Evolutionary conservation across 208 protist genomes (phyloP).

Genomic region (Angomonas deanei): DNA sequence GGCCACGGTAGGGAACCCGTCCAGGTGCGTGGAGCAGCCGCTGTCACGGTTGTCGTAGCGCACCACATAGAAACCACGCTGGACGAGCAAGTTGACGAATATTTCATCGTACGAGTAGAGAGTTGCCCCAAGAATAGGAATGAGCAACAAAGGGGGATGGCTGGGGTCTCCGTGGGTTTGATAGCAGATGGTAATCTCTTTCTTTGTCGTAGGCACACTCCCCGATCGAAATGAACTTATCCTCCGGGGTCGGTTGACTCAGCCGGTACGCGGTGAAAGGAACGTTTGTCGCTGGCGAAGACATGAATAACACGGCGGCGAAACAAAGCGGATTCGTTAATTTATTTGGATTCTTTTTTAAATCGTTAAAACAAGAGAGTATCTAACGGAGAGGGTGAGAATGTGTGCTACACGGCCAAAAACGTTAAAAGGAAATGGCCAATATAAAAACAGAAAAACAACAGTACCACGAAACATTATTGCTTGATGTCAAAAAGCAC

Average conservation of each 20-base stretch:
- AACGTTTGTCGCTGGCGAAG: neutral
- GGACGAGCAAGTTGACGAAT: slow-evolving; percentile 29
- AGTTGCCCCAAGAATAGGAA: slow-evolving; percentile 32
- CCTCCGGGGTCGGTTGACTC: slow-evolving; percentile 25
- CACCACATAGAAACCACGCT: slow-evolving; percentile 49
- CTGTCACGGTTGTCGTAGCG: slow-evolving; percentile 73
- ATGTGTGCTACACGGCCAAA: neutral
- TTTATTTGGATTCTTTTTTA: too few species aligned
- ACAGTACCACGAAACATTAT: neutral
- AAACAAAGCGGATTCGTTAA: too few species aligned
- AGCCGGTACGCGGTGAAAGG: neutral
- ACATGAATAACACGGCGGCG: too few species aligned
- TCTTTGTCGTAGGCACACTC: slow-evolving; percentile 34
- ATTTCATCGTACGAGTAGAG: slow-evolving; percentile 12
- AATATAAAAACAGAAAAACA: neutral
- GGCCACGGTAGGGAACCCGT: slow-evolving; percentile 18
- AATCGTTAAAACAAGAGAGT: too few species aligned
- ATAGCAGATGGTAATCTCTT: slow-evolving; percentile 62
- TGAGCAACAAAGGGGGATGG: slow-evolving; percentile 54
- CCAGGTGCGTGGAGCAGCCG: slow-evolving; percentile 58
- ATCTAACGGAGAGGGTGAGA: neutral
- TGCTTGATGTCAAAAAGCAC: neutral
- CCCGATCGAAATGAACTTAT: slow-evolving; percentile 47
- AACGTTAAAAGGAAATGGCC: neutral
- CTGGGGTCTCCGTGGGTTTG: slow-evolving; percentile 30